A percentile compares a stretch with the other conserved stretches of the same genome.
Evolutionary conservation across 805 yeast species (phyloP).

Genomic region (Yamadazyma laniorum): DNA sequence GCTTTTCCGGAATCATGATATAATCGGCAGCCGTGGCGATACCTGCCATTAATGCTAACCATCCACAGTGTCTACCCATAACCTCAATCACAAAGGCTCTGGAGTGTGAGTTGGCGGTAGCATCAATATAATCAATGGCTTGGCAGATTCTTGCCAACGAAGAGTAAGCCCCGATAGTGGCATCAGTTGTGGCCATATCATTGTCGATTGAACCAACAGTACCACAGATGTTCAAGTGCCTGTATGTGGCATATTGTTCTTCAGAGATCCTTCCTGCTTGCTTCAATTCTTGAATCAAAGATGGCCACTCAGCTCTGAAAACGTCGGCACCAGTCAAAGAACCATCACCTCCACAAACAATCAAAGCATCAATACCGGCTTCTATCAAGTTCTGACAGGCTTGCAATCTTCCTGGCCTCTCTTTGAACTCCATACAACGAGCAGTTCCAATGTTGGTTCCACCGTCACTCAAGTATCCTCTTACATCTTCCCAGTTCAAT

Average conservation of each 20-base stretch:
- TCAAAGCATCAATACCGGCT: constrained; percentile 89
- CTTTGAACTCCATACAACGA: constrained; percentile 80
- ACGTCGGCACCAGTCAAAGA: constrained; percentile 96
- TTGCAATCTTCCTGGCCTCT: constrained; percentile 76
- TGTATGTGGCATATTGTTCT: constrained; percentile 59
- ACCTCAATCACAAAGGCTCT: constrained; percentile 98
- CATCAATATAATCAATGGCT: constrained; percentile 94
- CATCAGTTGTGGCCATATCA: constrained; percentile 96
- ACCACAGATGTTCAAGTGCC: constrained; percentile 83
- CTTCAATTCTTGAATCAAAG: constrained; percentile 70
- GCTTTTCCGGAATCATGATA: constrained; percentile 91
- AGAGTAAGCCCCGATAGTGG: constrained; percentile 95
- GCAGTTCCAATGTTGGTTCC: constrained; percentile 98
- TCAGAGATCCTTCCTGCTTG: constrained; percentile 53
- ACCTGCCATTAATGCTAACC: constrained; percentile 98
- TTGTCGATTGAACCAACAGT: constrained; percentile 96
- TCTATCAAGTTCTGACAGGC: constrained; percentile 84
- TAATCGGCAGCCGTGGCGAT: constrained; percentile 95
- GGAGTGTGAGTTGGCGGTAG: constrained; percentile 95
- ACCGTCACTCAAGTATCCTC: constrained; percentile 90
- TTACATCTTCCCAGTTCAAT: constrained; percentile 90
- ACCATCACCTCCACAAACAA: constrained; percentile 99
- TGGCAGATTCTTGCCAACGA: constrained; percentile 91
- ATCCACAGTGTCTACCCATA: constrained; percentile 99
- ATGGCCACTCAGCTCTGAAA: constrained; percentile 94